These are phyloP conservation scores for Volvariella volvacea DNA, from an alignment of 1,284 basidiomycete genomes.

Conservation along the genomic window DNA sequence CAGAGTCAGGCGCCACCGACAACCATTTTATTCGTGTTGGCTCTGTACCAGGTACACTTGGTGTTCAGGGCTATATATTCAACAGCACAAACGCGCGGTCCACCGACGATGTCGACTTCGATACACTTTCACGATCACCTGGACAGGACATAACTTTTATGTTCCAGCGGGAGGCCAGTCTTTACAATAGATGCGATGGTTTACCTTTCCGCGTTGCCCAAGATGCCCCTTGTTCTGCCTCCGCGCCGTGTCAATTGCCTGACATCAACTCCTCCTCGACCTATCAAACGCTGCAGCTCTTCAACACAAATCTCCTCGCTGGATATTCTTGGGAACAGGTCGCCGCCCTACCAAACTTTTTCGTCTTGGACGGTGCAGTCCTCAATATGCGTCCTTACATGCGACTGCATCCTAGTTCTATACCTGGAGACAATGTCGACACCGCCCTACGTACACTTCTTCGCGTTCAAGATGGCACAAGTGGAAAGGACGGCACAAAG, in stretches of 20 bases:
- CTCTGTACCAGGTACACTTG: slow-evolving; percentile 56
- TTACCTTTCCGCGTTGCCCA: slow-evolving; percentile 63
- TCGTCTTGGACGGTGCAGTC: slow-evolving; percentile 91
- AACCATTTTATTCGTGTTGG: slow-evolving; percentile 66
- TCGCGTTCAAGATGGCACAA: slow-evolving; percentile 34
- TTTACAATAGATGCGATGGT: slow-evolving; percentile 60
- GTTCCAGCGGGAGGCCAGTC: slow-evolving; percentile 64
- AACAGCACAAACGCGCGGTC: slow-evolving; percentile 60
- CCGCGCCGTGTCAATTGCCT: slow-evolving; percentile 57
- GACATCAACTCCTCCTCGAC: slow-evolving; percentile 51
- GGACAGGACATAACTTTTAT: slow-evolving; percentile 88
- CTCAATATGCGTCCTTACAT: slow-evolving; percentile 93
- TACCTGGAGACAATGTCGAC: slow-evolving; percentile 79
- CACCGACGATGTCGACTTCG: slow-evolving; percentile 50
- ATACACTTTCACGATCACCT: slow-evolving; percentile 50
- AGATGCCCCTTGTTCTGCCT: slow-evolving; percentile 63
- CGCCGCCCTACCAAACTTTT: slow-evolving; percentile 55
- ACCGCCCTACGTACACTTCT: slow-evolving; percentile 75
- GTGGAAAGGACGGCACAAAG: slow-evolving; percentile 87
- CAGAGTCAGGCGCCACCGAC: slow-evolving; percentile 52
- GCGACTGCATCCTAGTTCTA: slow-evolving; percentile 58
- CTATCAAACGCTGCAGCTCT: slow-evolving; percentile 52
- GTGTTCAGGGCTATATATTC: slow-evolving; percentile 74
- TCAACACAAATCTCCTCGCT: slow-evolving; percentile 58
- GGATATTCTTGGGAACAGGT: slow-evolving; percentile 91